Evolutionary conservation across 2,329 filamentous ascomycete species (phyloP).

Genomic region (Teratosphaeria pseudoeucalypti): DNA sequence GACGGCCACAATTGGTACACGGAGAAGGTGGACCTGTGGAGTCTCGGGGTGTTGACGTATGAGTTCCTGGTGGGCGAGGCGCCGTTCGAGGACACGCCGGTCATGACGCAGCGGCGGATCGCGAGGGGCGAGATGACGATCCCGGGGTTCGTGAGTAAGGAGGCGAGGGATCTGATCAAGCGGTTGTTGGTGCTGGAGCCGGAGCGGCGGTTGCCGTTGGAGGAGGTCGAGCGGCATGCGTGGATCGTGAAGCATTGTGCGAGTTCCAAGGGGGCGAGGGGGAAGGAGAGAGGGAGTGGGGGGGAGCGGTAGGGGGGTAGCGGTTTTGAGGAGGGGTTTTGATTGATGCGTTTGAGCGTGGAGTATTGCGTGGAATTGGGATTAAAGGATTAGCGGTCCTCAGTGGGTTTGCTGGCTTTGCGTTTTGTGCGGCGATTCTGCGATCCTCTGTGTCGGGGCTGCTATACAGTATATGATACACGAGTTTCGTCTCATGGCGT

Average conservation of each 20-base stretch:
- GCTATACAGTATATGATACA: too few species aligned
- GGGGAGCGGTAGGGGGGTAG: slow-evolving; percentile 3
- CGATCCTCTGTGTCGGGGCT: too few species aligned
- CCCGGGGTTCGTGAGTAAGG: slow-evolving; percentile 78
- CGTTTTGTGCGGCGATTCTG: too few species aligned
- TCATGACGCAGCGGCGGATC: slow-evolving; percentile 90
- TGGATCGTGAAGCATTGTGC: slow-evolving; percentile 96
- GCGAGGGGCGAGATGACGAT: slow-evolving; percentile 83
- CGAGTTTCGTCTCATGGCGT: too few species aligned
- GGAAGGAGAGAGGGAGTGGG: slow-evolving; percentile 32
- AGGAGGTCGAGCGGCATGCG: slow-evolving; percentile 79
- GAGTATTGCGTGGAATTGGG: neutral
- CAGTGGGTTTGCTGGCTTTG: too few species aligned
- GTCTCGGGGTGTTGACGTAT: slow-evolving; percentile 85
- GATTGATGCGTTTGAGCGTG: neutral
- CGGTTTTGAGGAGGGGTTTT: neutral
- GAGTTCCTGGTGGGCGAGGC: slow-evolving; percentile 95
- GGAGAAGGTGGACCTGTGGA: slow-evolving; percentile 96
- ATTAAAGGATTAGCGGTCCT: neutral
- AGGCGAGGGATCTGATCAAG: slow-evolving; percentile 88
- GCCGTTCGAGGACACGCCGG: slow-evolving; percentile 88
- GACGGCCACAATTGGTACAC: slow-evolving; percentile 76
- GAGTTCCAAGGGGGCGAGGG: slow-evolving; percentile 33
- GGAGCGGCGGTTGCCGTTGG: slow-evolving; percentile 81
- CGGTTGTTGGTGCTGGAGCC: slow-evolving; percentile 83